Conservation (phyloP, 2,329 filamentous ascomycete genomes). For the Chrysosporium queenslandicum region DNA sequence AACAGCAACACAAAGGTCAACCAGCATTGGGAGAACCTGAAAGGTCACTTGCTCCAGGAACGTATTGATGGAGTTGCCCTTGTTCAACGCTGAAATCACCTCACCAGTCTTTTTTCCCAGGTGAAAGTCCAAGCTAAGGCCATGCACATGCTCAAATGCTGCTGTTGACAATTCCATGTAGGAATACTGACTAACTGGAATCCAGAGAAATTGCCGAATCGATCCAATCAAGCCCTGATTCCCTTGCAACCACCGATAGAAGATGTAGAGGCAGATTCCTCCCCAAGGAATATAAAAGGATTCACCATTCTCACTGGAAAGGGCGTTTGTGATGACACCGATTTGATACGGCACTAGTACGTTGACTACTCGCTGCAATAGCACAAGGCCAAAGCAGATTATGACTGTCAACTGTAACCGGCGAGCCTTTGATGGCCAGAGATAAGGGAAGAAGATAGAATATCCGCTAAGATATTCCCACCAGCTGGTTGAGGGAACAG, state of each 20-base stretch:
- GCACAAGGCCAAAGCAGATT: conserved; percentile 68
- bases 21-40: conserved; percentile 85
- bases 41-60: conserved; percentile 97
- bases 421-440: conserved; percentile 79
- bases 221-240: conserved; percentile 80
- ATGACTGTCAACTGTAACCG: conserved; percentile 69
- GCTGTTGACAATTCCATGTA: conserved; percentile 90
- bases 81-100: conserved; percentile 88
- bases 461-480: conserved; percentile 93
- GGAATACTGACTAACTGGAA: conserved; percentile 92
- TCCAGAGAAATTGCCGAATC: conserved; percentile 75
- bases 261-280: conserved; percentile 64
- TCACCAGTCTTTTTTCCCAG: conserved; percentile 94
- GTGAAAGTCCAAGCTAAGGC: conserved; percentile 90
- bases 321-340: conserved; percentile 64
- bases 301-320: conserved; percentile 50
- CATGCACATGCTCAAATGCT: conserved; percentile 94
- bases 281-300: conserved; percentile 56
- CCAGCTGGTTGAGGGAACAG: conserved; percentile 80
- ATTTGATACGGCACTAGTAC: conserved; percentile 75
- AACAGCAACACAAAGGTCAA: conserved; percentile 79
- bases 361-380: conserved; percentile 75
- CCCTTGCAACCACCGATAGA: conserved; percentile 74
- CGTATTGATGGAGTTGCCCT: conserved; percentile 89
- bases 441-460: conserved; percentile 86